These are phyloP conservation scores for Spiraea crenata DNA, from an alignment of 331 rosid species.

Conservation along the genomic window DNA sequence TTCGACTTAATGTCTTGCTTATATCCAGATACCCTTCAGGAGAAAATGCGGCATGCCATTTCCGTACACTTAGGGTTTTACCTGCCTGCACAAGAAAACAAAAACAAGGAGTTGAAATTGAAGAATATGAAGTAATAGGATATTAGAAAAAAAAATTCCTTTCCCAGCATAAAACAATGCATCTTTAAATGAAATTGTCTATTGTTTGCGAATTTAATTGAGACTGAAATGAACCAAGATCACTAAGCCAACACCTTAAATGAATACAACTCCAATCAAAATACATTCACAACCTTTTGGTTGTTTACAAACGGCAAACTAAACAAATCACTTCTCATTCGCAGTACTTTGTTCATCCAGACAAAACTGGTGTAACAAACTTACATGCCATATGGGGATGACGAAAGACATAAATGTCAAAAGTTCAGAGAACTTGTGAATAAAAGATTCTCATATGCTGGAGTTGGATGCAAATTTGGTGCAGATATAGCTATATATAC, in stretches of 20 bases:
- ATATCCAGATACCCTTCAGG: slow-evolving; percentile 85
- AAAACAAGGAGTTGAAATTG: slow-evolving; percentile 21
- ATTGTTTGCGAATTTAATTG: no score
- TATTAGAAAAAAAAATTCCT: neutral
- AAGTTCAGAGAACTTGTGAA: neutral
- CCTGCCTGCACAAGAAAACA: slow-evolving; percentile 68
- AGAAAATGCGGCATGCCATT: slow-evolving; percentile 88
- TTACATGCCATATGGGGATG: neutral
- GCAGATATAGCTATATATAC: no score
- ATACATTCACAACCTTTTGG: neutral
- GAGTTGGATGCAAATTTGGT: neutral
- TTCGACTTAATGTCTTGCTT: slow-evolving; percentile 77
- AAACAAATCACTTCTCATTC: neutral
- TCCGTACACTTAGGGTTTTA: slow-evolving; percentile 81
- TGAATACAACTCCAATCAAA: no score
- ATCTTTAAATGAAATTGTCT: neutral
- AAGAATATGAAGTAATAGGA: slow-evolving; percentile 1
- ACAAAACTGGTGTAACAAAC: neutral
- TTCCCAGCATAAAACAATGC: neutral
- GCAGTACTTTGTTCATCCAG: neutral
- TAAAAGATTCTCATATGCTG: neutral
- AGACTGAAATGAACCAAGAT: no score
- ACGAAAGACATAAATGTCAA: neutral
- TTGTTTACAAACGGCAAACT: neutral
- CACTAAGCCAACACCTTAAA: no score